These are phyloP conservation scores for Filobasidium floriforme DNA, from an alignment of 768 basidiomycete genomes.

Conservation along the genomic window DNA sequence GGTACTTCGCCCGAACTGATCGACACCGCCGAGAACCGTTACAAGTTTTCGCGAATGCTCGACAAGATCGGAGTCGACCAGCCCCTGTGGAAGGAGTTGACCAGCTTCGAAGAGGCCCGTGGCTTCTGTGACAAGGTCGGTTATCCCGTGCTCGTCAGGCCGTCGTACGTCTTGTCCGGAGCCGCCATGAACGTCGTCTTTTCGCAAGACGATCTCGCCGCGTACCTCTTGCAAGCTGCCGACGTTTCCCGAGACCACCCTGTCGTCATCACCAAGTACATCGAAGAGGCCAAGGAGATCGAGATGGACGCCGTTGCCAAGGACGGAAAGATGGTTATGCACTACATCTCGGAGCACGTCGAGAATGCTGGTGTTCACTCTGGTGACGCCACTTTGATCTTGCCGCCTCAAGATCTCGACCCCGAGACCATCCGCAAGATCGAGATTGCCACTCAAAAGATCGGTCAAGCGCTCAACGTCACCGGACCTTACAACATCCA, in stretches of 20 bases:
- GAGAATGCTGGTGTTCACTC: constrained; percentile 99
- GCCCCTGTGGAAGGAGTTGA: constrained; percentile 92
- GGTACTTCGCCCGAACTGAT: constrained; percentile 99
- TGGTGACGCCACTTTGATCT: constrained; percentile 94
- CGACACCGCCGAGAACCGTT: constrained; percentile 96
- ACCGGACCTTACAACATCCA: constrained; percentile 99
- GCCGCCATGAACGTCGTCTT: constrained; percentile 99
- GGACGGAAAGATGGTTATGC: constrained; percentile 97
- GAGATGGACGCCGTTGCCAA: constrained; percentile 99
- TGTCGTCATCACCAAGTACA: constrained; percentile 97
- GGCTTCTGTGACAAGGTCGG: constrained; percentile 86
- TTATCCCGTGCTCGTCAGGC: constrained; percentile 91
- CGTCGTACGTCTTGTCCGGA: constrained; percentile 97
- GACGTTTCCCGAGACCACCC: constrained; percentile 94
- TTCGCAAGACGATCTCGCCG: constrained; percentile 78
- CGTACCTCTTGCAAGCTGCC: constrained; percentile 87
- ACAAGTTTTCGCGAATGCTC: constrained; percentile 96
- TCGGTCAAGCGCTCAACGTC: constrained; percentile 93
- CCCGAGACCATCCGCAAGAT: constrained; percentile 93
- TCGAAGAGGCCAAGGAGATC: constrained; percentile 99
- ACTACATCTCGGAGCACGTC: constrained; percentile 98
- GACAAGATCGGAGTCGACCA: constrained; percentile 99
- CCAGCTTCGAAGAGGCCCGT: constrained; percentile 77
- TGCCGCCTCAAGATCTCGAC: constrained; percentile 96
- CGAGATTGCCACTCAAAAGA: constrained; percentile 93